Conservation (phyloP, 164 flowering plant genomes). For the Hamamelis virginiana region DNA sequence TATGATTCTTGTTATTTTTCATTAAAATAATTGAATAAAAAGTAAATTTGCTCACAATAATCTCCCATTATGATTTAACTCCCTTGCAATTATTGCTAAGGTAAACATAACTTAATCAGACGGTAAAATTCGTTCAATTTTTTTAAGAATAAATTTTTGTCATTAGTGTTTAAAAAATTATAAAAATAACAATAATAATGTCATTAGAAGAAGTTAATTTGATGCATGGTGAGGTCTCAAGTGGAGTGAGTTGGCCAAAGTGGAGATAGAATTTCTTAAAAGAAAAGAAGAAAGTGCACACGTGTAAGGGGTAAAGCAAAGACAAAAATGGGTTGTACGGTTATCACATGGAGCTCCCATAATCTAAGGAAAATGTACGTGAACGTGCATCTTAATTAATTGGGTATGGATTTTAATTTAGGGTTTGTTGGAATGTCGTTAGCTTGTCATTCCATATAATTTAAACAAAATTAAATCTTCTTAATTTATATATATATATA, state of each 20-base stretch:
- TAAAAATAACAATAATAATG: too few relatives aligned
- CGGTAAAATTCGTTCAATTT: too few relatives aligned
- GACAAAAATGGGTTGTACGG: slow-evolving; percentile 11
- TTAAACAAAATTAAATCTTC: neutral
- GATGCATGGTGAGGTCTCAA: neutral
- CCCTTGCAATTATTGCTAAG: too few relatives aligned
- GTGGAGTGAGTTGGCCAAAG: slow-evolving; percentile 24
- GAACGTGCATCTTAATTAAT: slow-evolving; percentile 22
- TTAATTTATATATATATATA: too few relatives aligned
- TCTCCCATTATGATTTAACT: too few relatives aligned
- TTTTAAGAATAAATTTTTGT: too few relatives aligned
- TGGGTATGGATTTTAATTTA: neutral
- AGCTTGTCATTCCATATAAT: neutral
- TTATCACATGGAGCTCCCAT: slow-evolving; percentile 27
- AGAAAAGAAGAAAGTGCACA: neutral
- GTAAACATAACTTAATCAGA: too few relatives aligned
- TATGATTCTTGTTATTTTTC: too few relatives aligned
- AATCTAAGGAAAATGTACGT: slow-evolving; percentile 21
- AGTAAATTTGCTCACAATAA: too few relatives aligned
- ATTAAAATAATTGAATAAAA: too few relatives aligned
- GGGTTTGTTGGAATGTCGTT: slow-evolving; percentile 15
- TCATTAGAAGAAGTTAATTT: too few relatives aligned
- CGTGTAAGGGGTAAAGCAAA: slow-evolving; percentile 12
- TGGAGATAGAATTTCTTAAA: neutral
- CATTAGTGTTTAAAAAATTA: too few relatives aligned